phyloP scores from a whole-genome alignment of 805 yeast species.

The Blastobotrys mokoenaii region DNA sequence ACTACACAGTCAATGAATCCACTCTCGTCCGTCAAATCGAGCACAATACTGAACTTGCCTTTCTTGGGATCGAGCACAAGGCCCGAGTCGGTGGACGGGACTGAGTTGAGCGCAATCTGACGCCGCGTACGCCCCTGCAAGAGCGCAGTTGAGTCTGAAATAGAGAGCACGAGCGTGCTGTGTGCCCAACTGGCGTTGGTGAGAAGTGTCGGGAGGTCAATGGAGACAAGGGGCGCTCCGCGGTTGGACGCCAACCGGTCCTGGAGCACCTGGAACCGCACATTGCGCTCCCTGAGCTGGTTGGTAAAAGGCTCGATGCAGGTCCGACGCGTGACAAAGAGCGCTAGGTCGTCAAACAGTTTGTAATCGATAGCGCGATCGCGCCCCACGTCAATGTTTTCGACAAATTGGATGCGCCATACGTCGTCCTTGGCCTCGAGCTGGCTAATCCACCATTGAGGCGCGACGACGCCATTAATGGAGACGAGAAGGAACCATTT shows the following conservation, averaged over 20 bases:
- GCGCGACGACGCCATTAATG: conserved; percentile 18
- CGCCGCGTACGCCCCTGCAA: conserved; percentile 17
- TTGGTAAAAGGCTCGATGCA: conserved; percentile 24
- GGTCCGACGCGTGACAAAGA: conserved; percentile 22
- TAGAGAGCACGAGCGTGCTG: conserved; percentile 12
- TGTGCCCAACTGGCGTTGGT: conserved; percentile 17
- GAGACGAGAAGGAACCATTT: conserved; percentile 34
- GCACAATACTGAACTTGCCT: conserved; percentile 14
- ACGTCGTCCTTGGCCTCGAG: conserved; percentile 18
- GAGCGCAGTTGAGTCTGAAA: conserved; percentile 6
- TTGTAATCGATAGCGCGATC: conserved; percentile 23
- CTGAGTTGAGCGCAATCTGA: conserved; percentile 3
- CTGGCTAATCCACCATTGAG: conserved; percentile 32
- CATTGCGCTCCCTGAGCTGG: conserved; percentile 21
- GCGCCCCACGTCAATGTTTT: conserved; percentile 15
- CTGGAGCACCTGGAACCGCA: conserved; percentile 16
- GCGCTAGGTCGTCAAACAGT: conserved; percentile 20
- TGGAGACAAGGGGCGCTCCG: neutral
- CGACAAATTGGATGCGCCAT: conserved; percentile 21
- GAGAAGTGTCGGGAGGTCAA: conserved; percentile 8
- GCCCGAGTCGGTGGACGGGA: conserved; percentile 18
- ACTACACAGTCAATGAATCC: conserved; percentile 7
- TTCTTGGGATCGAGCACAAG: conserved; percentile 20
- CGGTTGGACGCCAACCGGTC: conserved; percentile 3
- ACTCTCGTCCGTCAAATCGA: conserved; percentile 1